Evolutionary conservation across 257 asterid genomes (phyloP), one percentile per base, ranked within the genome.

Genomic region (Anisodus acutangulus): DNA sequence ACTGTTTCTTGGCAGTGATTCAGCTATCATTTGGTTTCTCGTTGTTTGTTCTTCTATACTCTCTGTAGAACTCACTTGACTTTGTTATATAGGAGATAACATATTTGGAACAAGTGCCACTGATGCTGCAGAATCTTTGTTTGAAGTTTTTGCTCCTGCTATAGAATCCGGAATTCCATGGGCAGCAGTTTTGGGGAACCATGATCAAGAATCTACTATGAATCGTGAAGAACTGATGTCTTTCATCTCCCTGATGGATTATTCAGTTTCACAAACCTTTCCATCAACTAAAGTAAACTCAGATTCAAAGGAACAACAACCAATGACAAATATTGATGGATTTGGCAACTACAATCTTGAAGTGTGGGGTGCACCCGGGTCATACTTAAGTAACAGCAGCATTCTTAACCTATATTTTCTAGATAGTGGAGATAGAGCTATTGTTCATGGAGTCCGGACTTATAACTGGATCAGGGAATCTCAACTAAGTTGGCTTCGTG

Each of bases 131-230:
- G 98, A 96, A 90, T 96, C 99, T 82, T 87, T 96, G 54, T 87
- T 92, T 51, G 88, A 89, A 90, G 98, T 88, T 80, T 92, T 96
- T 89, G 89, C 80, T 58, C 98, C 98, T 0, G 95, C 93, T 64
- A 62, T 96, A 66, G 90, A 91, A 82, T 90, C 92, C 2, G 90
- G 94, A 74, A 86, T 92, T 83, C 99, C 98, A 35, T 96, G 99
- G 99, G 98, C 97, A 82, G 98, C 98, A 5, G 90, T 96, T 85
- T 86, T 96, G 85, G 99, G 99, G 69, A 96, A 96, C 85, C 99
- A 96, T 78, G 99, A 94, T 83, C 99, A 96, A 83, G 99, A 96
- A 89, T 96, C 99, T 59, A 93, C 98, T 0, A 91, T 96, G 98
- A 91, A 88, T 81, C 98, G 99, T 59, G 93, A 89, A 88, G 99